A percentile compares a stretch with the other conserved stretches of the same genome.
These are phyloP conservation scores for Thalassiosira mediterranea DNA, from an alignment of 352 stramenopile genomes.

Conservation along the genomic window DNA sequence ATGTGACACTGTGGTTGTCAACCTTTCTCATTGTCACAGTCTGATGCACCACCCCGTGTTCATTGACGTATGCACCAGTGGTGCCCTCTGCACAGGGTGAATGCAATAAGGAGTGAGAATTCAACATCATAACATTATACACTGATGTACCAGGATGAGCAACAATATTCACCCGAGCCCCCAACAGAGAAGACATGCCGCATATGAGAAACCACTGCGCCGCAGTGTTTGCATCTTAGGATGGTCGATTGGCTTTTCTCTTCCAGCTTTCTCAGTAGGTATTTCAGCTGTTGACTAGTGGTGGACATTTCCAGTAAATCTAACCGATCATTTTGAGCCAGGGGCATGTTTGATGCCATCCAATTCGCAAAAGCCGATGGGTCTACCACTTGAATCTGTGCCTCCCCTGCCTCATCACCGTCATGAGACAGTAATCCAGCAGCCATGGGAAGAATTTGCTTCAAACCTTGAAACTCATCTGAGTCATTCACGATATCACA, in stretches of 20 bases:
- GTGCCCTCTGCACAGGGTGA: slow-evolving; percentile 57
- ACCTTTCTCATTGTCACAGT: slow-evolving; percentile 71
- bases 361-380: slow-evolving; percentile 71
- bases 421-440: slow-evolving; percentile 26
- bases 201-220: slow-evolving; percentile 45
- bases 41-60: slow-evolving; percentile 78
- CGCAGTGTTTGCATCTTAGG: slow-evolving; percentile 66
- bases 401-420: background rate
- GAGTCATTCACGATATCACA: slow-evolving; percentile 39
- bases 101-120: too few species aligned
- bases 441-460: slow-evolving; percentile 38
- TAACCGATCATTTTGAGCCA: slow-evolving; percentile 66
- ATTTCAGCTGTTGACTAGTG: slow-evolving; percentile 58
- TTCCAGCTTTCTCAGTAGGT: slow-evolving; percentile 47
- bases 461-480: slow-evolving; percentile 53
- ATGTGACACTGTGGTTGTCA: slow-evolving; percentile 44
- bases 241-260: slow-evolving; percentile 33
- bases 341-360: slow-evolving; percentile 69
- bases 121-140: background rate
- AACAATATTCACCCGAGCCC: slow-evolving; percentile 17
- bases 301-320: slow-evolving; percentile 65
- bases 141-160: background rate
- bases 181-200: slow-evolving; percentile 68
- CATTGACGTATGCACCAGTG: slow-evolving; percentile 77
- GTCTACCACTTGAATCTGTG: slow-evolving; percentile 41